These are phyloP conservation scores for Aspergillus homomorphus DNA, from an alignment of 495 filamentous ascomycete genomes.

Conservation along the genomic window DNA sequence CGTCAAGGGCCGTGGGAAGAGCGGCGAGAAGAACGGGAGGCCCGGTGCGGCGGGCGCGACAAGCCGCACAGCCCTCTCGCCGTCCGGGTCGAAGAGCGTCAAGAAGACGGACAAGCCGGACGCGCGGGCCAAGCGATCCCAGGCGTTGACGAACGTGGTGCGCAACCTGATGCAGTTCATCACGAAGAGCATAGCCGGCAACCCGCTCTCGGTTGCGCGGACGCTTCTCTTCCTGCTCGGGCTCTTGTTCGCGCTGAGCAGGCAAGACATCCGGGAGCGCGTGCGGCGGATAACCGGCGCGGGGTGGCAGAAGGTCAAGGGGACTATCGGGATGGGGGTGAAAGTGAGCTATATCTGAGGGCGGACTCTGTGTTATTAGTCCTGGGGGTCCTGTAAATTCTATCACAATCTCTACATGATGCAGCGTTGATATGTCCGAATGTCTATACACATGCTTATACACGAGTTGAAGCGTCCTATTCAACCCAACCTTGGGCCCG, in stretches of 20 bases:
- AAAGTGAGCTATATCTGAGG: conserved; percentile 91
- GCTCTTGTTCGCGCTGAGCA: conserved; percentile 71
- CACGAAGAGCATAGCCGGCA: conserved; percentile 59
- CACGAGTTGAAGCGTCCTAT: neutral
- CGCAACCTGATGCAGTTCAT: conserved; percentile 62
- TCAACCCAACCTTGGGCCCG: too few species aligned
- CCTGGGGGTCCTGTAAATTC: conserved; percentile 12
- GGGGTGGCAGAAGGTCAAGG: conserved; percentile 78
- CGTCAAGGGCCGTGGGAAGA: conserved; percentile 33
- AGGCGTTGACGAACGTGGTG: conserved; percentile 46
- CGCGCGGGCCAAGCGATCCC: conserved; percentile 30
- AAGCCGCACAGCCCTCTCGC: conserved; percentile 31
- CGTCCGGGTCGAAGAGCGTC: conserved; percentile 36
- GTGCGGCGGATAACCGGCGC: conserved; percentile 61
- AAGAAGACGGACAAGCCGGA: conserved; percentile 40
- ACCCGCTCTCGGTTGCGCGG: conserved; percentile 70
- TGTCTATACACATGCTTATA: neutral
- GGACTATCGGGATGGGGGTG: conserved; percentile 92
- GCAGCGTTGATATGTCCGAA: too few species aligned
- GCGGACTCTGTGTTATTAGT: conserved; percentile 8
- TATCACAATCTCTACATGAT: too few species aligned
- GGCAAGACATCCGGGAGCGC: conserved; percentile 71
- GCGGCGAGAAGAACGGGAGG: conserved; percentile 33
- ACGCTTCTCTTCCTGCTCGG: conserved; percentile 80
- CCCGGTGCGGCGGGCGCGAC: conserved; percentile 17